Base-by-base conservation (phyloP, 78 protist species). In the Dictyostelium purpureum region DNA sequence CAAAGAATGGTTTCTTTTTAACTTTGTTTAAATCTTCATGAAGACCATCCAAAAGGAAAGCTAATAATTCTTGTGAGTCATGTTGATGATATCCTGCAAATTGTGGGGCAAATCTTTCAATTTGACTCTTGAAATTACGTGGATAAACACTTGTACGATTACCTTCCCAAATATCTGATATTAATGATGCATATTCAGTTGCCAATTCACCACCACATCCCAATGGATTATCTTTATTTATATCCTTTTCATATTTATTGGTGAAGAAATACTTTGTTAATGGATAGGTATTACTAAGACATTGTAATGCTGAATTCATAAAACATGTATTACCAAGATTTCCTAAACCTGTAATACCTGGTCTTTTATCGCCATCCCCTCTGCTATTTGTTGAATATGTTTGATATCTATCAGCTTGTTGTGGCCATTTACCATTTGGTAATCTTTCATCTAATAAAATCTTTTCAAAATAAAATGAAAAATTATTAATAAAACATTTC, bases 281-380 rank as follows among this genome's bases (percentile, higher is more conserved):
- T 35, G 71, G 90, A 2, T 33, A 28, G 0, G 93, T 80, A 51
- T 81, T 16, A 45, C 65, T 45, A 26, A 96, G 90, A 43, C 97
- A 94, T 94, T 97, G 98, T 45, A 97, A 85, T 16, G 87, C 75
- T 31, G 96, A 76, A 79, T 96, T 96, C 97, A 97, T 96, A 83
- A 92, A 97, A 71, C 99, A 97, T 21, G 97, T 97, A 91, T 97
- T 97, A 38, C 99, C 99, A 38, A 97, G 87, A 66, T 98, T 98
- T 18, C 42, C 16, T 35, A 98, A 73, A 1, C 98, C 98, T 31
- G 85, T 54, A 14, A 74, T 11, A 65, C 96, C 96, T 26, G 96
- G 96, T 56, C 77, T 51, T 47, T 76, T n/a, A 49, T 79, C 61
- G 33, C 90, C 82, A 28, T 16, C 16, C n/a, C n/a, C n/a, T 54